A percentile compares a stretch with the other conserved stretches of the same genome.
These are phyloP conservation scores for Phyllosticta citribraziliensis DNA, from an alignment of 2,329 filamentous ascomycete species.

Conservation along the genomic window DNA sequence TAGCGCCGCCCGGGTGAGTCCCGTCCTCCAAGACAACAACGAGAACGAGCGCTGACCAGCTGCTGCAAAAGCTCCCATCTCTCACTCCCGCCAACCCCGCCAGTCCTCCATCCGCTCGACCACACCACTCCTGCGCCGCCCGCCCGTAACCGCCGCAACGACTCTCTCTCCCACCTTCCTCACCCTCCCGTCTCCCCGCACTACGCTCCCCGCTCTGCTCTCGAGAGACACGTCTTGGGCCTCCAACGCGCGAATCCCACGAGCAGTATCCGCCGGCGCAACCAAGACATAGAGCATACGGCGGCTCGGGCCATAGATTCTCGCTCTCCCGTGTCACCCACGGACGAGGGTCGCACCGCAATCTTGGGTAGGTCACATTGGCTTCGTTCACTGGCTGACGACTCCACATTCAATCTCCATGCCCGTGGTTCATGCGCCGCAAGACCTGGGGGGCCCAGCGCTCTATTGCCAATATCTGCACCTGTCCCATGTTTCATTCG, in stretches of 20 bases:
- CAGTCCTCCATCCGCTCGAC: neutral
- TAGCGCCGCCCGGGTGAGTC: neutral
- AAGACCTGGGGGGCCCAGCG: neutral
- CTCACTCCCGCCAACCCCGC: neutral
- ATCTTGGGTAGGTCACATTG: conserved; percentile 11
- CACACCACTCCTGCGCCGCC: neutral
- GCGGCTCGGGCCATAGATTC: neutral
- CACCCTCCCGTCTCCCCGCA: neutral
- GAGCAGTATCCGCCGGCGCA: neutral
- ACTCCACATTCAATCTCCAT: conserved; percentile 8
- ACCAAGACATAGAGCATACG: neutral
- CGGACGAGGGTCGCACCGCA: conserved; percentile 9
- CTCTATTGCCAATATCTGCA: neutral
- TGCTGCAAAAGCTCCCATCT: neutral
- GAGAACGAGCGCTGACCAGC: neutral
- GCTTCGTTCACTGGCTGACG: conserved; percentile 7
- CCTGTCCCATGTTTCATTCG: neutral
- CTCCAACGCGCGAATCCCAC: neutral
- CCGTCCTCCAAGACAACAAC: neutral
- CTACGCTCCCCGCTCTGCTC: neutral
- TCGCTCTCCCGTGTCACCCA: conserved; percentile 6
- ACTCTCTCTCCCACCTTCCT: neutral
- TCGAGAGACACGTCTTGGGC: neutral
- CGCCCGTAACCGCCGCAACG: neutral
- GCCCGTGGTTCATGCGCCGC: conserved; percentile 7